Conservation (phyloP, 495 filamentous ascomycete species). For the Aspergillus ellipticus region DNA sequence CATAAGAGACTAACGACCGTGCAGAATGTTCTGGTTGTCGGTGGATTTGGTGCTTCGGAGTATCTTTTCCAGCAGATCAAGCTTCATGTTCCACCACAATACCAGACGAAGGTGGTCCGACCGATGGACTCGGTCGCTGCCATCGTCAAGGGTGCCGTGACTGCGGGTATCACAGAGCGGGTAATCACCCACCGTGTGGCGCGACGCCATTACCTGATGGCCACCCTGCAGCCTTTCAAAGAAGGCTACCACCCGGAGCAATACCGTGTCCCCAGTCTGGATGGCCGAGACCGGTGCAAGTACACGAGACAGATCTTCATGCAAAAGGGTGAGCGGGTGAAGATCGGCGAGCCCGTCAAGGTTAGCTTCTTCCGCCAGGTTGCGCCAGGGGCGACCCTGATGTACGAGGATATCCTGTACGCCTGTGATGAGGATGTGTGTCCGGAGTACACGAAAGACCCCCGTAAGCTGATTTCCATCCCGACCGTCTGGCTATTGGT, state of each 20-base stretch:
- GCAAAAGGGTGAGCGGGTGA: constrained; percentile 96
- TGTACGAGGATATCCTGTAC: constrained; percentile 99
- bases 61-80: constrained; percentile 84
- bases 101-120: constrained; percentile 75
- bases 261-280: constrained; percentile 92
- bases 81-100: constrained; percentile 73
- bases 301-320: constrained; percentile 98
- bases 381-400: constrained; percentile 92
- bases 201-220: constrained; percentile 99
- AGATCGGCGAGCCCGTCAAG: constrained; percentile 98
- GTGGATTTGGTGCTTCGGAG: constrained; percentile 77
- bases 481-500: background rate
- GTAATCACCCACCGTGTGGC: constrained; percentile 96
- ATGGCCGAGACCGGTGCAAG: constrained; percentile 97
- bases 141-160: constrained; percentile 78
- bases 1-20: constrained; percentile 18
- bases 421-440: constrained; percentile 98
- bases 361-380: constrained; percentile 98
- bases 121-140: constrained; percentile 81
- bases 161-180: constrained; percentile 92
- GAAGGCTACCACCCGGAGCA: constrained; percentile 97
- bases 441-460: constrained; percentile 98
- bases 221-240: constrained; percentile 96
- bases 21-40: constrained; percentile 72
- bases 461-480: constrained; percentile 61